Evolutionary conservation across 2,329 filamentous ascomycete genomes (phyloP).

Genomic region (Corinectria fuckeliana): DNA sequence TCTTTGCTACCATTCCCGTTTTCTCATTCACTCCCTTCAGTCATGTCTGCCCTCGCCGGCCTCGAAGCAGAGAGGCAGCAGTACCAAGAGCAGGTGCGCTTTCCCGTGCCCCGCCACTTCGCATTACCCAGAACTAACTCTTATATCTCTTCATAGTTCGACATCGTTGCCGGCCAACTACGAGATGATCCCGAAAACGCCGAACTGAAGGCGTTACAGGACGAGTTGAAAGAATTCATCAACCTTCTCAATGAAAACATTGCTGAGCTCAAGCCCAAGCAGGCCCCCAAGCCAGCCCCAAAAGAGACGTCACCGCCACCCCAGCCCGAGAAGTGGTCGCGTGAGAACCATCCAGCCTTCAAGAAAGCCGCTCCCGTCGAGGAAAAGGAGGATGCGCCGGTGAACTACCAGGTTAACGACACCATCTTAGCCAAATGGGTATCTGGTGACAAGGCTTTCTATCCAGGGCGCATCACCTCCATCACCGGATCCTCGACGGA

Average conservation of each 20-base stretch:
- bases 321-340: constrained; percentile 77
- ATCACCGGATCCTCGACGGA: constrained; percentile 92
- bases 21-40: background rate
- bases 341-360: constrained; percentile 80
- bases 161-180: constrained; percentile 77
- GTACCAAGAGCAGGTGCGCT: constrained; percentile 63
- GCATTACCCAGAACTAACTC: constrained; percentile 22
- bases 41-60: constrained; percentile 45
- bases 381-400: constrained; percentile 57
- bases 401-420: constrained; percentile 85
- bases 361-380: constrained; percentile 59
- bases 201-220: constrained; percentile 78
- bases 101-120: background rate
- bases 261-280: constrained; percentile 72
- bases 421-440: constrained; percentile 89
- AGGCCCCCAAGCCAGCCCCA: constrained; percentile 52
- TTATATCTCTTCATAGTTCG: constrained; percentile 62
- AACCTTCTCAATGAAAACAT: constrained; percentile 79
- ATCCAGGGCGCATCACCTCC: constrained; percentile 89
- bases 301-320: constrained; percentile 56
- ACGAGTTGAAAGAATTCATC: constrained; percentile 84
- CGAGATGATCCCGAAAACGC: constrained; percentile 80
- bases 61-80: constrained; percentile 60
- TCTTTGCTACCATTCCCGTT: background rate
- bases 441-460: constrained; percentile 87